Evolutionary conservation across 1,139 yeast species (phyloP), one percentile per base, ranked within the genome.

Genomic region (Geotrichum europaeum): DNA sequence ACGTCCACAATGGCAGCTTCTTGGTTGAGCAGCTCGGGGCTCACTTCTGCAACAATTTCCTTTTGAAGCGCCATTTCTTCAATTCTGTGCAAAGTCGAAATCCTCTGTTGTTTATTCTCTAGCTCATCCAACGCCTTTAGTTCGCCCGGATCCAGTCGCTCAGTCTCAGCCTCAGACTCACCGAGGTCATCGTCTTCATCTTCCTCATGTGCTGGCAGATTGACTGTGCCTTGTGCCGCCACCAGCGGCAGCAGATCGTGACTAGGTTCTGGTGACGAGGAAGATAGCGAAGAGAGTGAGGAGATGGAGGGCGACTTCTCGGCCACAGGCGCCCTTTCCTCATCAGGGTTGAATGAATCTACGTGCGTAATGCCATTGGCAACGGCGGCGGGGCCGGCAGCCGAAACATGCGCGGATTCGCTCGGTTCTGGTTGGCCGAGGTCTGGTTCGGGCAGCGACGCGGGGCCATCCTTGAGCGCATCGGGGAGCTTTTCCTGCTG

Each of bases 111-210:
- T 32, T 22, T 22, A 25, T 36, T 40, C n/a, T 56, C 61, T 5
- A 58, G 34, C 22, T 51, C 56, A 6, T 54, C 47, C 20, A 40
- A 9, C 18, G 47, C 57, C 24, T 24, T 49, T n/a, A 59, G 30
- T 24, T 59, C 61, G n/a, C 54, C 51, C 12, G 59, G 55, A 18
- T 84, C 89, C 86, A 87, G 83, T 65, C 81, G 83, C 69, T 87
- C 95, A 1, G 95, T 87, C 71, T 87, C 95, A 3, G 90, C 92
- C 70, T 87, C 94, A 6, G 90, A 84, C 65, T 78, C 78, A 18
- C 58, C 53, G 5, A 40, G 18, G 9, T 40, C 47, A n/a, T 40
- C 47, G 9, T 40, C 47, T 3, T 40, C 18, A 40, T 40, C 47
- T 3, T 18, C 47, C 1, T 40, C 47, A 10, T 56, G 51, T 25